Evolutionary conservation across 371 early-diverging fungal species (phyloP).

Genomic region (Zopfochytrium polystomum): DNA sequence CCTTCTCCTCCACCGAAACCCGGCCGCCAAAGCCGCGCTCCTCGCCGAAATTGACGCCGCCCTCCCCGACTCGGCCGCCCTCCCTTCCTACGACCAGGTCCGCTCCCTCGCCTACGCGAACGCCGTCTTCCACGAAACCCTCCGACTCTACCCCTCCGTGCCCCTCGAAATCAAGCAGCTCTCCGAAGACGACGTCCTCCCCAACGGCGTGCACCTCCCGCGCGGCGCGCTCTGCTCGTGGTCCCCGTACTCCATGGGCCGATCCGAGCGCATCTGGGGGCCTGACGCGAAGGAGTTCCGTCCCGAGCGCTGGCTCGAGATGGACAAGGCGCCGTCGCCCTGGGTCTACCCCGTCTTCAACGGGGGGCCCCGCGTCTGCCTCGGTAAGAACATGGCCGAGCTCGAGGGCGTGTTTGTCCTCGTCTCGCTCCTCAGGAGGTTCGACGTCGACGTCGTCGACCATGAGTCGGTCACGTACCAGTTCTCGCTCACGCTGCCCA

Average conservation of each 20-base stretch:
- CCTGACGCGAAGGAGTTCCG: constrained; percentile 55
- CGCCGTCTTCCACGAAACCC: constrained; percentile 40
- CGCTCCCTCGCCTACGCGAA: constrained; percentile 41
- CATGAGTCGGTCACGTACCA: constrained; percentile 17
- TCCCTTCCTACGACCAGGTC: constrained; percentile 43
- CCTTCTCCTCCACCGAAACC: constrained; percentile 48
- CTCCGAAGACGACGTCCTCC: constrained; percentile 63
- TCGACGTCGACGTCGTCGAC: constrained; percentile 14
- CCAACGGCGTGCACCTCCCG: constrained; percentile 62
- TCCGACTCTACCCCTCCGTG: constrained; percentile 71
- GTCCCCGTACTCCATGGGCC: constrained; percentile 58
- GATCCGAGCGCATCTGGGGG: constrained; percentile 59
- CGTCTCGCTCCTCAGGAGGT: constrained; percentile 17
- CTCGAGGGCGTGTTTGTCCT: constrained; percentile 31
- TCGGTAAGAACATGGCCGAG: constrained; percentile 44
- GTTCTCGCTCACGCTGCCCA: constrained; percentile 23
- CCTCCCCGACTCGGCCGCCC: constrained; percentile 26
- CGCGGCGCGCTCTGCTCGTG: constrained; percentile 55
- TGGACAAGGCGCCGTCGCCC: constrained; percentile 13
- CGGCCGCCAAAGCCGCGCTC: constrained; percentile 45
- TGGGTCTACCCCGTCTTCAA: constrained; percentile 38
- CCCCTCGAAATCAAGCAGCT: constrained; percentile 67
- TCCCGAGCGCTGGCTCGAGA: too few relatives aligned
- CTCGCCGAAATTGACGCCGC: constrained; percentile 46
- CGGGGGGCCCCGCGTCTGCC: constrained; percentile 68